These are phyloP conservation scores for Globisporangium iwayamae DNA, from an alignment of 352 stramenopile genomes.

Conservation along the genomic window DNA sequence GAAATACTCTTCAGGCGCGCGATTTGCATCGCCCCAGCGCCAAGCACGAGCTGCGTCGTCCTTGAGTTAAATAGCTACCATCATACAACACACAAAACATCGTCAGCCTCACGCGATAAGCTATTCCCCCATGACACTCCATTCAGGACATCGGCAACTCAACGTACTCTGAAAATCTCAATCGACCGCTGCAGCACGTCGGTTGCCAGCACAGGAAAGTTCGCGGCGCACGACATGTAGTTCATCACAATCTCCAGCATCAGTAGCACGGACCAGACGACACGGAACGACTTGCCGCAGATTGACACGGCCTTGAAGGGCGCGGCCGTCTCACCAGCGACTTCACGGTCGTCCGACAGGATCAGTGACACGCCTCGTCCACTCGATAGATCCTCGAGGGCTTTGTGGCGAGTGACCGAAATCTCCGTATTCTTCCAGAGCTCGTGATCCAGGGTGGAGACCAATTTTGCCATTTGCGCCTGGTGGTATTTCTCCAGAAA, in stretches of 20 bases:
- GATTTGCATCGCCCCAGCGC: slow-evolving; percentile 94
- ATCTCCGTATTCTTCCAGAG: slow-evolving; percentile 94
- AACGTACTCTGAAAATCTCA: slow-evolving; percentile 83
- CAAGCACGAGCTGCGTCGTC: slow-evolving; percentile 95
- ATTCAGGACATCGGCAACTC: not conserved
- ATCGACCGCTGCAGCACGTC: slow-evolving; percentile 93
- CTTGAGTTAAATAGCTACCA: slow-evolving; percentile 93
- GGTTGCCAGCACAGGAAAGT: slow-evolving; percentile 93
- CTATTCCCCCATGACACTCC: not conserved
- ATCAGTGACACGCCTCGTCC: slow-evolving; percentile 83
- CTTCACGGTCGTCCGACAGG: slow-evolving; percentile 63
- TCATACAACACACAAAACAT: slow-evolving; percentile 9
- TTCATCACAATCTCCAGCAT: slow-evolving; percentile 96
- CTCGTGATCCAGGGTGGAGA: slow-evolving; percentile 94
- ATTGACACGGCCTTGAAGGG: slow-evolving; percentile 85
- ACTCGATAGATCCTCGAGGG: slow-evolving; percentile 89
- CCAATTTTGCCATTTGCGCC: slow-evolving; percentile 88
- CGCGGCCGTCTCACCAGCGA: slow-evolving; percentile 54
- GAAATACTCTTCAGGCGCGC: slow-evolving; percentile 96
- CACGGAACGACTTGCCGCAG: slow-evolving; percentile 91
- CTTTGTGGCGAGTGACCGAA: slow-evolving; percentile 85
- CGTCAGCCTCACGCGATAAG: not conserved
- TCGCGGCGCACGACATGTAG: slow-evolving; percentile 91
- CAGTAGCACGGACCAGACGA: slow-evolving; percentile 94
- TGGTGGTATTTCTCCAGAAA: slow-evolving; percentile 96